Evolutionary conservation across 1,139 yeast genomes (phyloP).

Genomic region (Lodderomyces jiufengensis): DNA sequence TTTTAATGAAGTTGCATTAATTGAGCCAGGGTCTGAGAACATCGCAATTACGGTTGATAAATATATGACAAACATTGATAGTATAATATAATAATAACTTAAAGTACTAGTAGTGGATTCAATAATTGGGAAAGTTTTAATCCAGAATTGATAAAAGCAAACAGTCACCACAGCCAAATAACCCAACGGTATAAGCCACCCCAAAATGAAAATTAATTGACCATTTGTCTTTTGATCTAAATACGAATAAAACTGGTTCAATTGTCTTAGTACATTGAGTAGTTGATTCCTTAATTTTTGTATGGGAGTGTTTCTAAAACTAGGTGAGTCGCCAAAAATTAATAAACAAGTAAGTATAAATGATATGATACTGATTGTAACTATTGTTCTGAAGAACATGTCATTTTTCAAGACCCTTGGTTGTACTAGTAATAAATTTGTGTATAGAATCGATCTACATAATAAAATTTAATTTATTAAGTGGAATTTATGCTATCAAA

Average conservation of each 20-base stretch:
- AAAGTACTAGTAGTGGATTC: slow-evolving; percentile 8
- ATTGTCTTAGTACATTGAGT: slow-evolving; percentile 5
- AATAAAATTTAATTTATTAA: too few species aligned
- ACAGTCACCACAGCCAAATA: slow-evolving; percentile 41
- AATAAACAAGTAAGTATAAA: slow-evolving; percentile 18
- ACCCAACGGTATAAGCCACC: slow-evolving; percentile 49
- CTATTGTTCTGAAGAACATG: slow-evolving; percentile 11
- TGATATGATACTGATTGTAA: slow-evolving; percentile 8
- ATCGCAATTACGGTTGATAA: slow-evolving; percentile 36
- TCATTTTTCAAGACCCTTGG: neutral
- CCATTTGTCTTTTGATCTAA: slow-evolving; percentile 14
- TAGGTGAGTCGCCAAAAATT: slow-evolving; percentile 55
- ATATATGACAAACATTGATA: slow-evolving; percentile 23
- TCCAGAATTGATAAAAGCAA: slow-evolving; percentile 48
- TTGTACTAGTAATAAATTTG: too few species aligned
- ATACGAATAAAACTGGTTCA: slow-evolving; percentile 7
- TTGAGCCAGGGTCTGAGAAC: slow-evolving; percentile 55
- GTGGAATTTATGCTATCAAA: too few species aligned
- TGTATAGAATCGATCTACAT: too few species aligned
- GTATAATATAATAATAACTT: slow-evolving; percentile 20
- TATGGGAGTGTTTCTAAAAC: slow-evolving; percentile 35
- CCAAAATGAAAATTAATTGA: slow-evolving; percentile 17
- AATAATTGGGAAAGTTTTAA: slow-evolving; percentile 32
- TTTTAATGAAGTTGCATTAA: slow-evolving; percentile 17
- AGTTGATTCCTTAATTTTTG: slow-evolving; percentile 18